These are phyloP conservation scores for Zoysia pacifica DNA, from an alignment of 176 grass and related monocot species.

Conservation along the genomic window DNA sequence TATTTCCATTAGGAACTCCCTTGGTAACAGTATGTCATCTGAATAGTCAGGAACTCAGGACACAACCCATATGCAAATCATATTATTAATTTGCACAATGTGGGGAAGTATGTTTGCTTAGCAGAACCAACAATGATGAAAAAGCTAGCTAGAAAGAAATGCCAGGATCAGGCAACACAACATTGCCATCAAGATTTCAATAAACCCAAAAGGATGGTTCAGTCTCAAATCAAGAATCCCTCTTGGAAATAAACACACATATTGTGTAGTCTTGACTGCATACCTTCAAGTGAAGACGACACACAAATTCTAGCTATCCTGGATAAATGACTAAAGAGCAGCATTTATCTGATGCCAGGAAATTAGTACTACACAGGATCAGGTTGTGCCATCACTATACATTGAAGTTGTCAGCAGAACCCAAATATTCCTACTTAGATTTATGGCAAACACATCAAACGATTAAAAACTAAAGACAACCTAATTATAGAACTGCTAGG, in stretches of 20 bases:
- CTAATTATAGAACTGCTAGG: neutral
- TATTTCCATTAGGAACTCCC: neutral
- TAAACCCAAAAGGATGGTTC: neutral
- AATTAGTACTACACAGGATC: neutral
- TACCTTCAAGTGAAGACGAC: slow-evolving; percentile 4
- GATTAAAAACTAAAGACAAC: neutral
- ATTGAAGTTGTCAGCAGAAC: neutral
- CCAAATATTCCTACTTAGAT: neutral
- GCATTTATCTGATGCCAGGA: neutral
- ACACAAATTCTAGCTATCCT: neutral
- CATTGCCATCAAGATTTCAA: neutral
- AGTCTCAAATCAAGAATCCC: neutral
- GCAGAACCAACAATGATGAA: neutral
- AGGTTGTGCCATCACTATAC: neutral
- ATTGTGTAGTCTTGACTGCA: neutral
- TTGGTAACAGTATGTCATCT: neutral
- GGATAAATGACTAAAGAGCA: neutral
- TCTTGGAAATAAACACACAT: neutral
- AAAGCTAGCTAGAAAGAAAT: neutral
- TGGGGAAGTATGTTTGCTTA: neutral
- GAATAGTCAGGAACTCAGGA: neutral
- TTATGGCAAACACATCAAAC: neutral
- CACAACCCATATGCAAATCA: neutral
- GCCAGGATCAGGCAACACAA: neutral
- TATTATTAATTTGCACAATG: slow-evolving; percentile 2